Base-by-base conservation (phyloP, 2,329 filamentous ascomycete genomes). In the Epichloe festucae region DNA sequence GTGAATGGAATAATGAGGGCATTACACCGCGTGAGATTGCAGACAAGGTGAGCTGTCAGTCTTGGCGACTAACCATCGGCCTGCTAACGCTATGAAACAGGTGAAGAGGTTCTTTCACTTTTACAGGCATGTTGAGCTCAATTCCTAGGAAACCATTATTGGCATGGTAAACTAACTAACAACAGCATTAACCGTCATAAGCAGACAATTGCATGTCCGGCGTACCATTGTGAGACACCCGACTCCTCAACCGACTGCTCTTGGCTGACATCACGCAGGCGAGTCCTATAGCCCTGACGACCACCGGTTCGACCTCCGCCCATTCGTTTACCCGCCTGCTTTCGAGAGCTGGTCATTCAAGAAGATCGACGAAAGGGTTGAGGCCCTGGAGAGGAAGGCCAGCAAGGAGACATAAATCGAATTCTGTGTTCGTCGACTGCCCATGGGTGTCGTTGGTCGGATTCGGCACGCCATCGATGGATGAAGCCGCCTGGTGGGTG, bases 361-460 rank as follows among this genome's bases (percentile, higher is more conserved):
- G 54, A 67, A 59, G 56, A 70, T 72, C 39, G 69, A 73, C 50
- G 58, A 59, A 54, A 63, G 65, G 53, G 56, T 69, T 1, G 63
- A 60, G 46, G 62, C 56, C 48, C 56, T 70, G 5, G 62, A 70
- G 50, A 64, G 57, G 55, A 49, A 40, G 27, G 48, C 48, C 14
- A 27, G 8, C 2, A 21, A 8, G 52, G 56, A 34, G 19, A 23
- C 35, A 11, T 48, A 27, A 11, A 10, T 23, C 6, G 17, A n/a
- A 6, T 39, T 17, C 27, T 4, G 31, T 1, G 10, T 11, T 31
- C 7, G 8, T 31, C 10, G 31, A 31, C 31, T 31, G 31, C 31
- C 31, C 31, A 31, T 31, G 31, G 31, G 31, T 31, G 31, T 31
- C 31, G 31, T 4, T 31, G 31, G 31, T 31, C 31, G 31, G 31